Percentiles rank a stretch among this genome's conserved stretches.
Evolutionary conservation across 257 asterid species (phyloP).

Genomic region (Vinca minor): DNA sequence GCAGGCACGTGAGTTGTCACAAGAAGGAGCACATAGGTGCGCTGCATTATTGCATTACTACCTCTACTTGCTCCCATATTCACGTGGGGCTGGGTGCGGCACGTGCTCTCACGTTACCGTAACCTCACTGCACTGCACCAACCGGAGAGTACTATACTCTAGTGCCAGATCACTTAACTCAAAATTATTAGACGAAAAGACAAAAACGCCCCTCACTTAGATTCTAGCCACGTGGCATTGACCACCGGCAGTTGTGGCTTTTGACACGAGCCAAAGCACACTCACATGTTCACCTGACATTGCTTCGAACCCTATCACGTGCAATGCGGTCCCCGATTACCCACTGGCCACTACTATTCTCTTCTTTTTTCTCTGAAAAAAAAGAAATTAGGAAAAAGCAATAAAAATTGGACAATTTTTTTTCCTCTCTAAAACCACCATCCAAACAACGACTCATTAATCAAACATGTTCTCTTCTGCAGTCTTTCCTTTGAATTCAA

Average conservation of each 20-base stretch:
- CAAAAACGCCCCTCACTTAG: not conserved
- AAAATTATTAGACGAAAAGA: no score
- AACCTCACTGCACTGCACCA: conserved; percentile 2
- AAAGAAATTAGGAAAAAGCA: not conserved
- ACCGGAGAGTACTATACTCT: not conserved
- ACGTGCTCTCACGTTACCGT: conserved; percentile 40
- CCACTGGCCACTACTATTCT: no score
- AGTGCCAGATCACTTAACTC: no score
- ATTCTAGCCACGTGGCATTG: conserved; percentile 38
- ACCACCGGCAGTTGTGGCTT: conserved; percentile 25
- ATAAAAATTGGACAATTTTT: not conserved
- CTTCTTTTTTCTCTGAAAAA: not conserved
- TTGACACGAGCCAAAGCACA: conserved; percentile 14
- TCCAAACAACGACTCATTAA: not conserved
- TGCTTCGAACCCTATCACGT: conserved; percentile 14
- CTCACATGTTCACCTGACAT: conserved; percentile 14
- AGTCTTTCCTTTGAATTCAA: conserved; percentile 6
- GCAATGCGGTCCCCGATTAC: conserved; percentile 13
- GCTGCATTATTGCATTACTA: conserved; percentile 17
- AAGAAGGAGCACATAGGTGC: conserved; percentile 10
- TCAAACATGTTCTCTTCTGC: not conserved
- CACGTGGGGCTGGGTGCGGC: conserved; percentile 26
- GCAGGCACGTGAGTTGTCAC: conserved; percentile 36
- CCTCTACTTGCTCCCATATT: not conserved
- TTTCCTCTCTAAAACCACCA: not conserved